These are phyloP conservation scores for Spergularia bocconei DNA, from an alignment of 148 eudicot genomes.

Conservation along the genomic window DNA sequence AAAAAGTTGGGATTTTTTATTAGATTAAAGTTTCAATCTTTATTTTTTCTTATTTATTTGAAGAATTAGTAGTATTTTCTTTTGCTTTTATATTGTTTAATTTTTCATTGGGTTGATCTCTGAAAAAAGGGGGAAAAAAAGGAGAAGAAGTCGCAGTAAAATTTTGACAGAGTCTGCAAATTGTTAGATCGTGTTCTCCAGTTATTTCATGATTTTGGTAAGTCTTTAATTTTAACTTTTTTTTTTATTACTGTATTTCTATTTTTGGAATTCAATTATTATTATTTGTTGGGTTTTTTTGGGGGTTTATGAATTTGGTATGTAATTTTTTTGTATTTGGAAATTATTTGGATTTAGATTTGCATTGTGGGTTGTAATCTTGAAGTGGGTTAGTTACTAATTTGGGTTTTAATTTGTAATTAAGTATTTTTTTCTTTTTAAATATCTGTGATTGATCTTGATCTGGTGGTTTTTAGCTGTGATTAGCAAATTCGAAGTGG, in stretches of 20 bases:
- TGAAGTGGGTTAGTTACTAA: constrained; percentile 5
- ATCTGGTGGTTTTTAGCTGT: constrained; percentile 14
- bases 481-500: neutral
- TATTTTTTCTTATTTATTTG: neutral
- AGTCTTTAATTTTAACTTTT: neutral
- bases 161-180: neutral
- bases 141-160: neutral
- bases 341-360: neutral
- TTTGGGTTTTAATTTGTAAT: neutral
- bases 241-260: neutral
- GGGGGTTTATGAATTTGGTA: neutral
- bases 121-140: neutral
- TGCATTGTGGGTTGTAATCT: neutral
- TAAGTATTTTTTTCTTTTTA: neutral
- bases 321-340: neutral
- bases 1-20: neutral
- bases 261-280: neutral
- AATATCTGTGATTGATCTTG: neutral
- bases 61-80: neutral
- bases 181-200: neutral
- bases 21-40: neutral
- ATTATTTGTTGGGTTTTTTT: neutral
- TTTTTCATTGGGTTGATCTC: neutral
- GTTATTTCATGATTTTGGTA: constrained; percentile 10
- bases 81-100: neutral